These are phyloP conservation scores for Xylaria flabelliformis DNA, from an alignment of 495 filamentous ascomycete species.

Conservation along the genomic window DNA sequence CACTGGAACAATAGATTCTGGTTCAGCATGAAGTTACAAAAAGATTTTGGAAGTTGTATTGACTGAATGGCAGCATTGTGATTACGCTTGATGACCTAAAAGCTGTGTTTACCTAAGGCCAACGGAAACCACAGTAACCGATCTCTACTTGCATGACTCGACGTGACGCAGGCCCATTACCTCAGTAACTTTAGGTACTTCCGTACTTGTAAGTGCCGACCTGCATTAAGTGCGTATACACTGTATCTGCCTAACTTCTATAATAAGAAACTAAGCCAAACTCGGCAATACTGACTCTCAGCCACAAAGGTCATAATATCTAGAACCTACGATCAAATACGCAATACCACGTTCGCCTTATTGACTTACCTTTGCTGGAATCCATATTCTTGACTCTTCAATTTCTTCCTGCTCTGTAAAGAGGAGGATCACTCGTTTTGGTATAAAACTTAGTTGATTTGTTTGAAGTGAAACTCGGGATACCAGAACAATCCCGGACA, in stretches of 20 bases:
- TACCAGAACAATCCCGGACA: not conserved
- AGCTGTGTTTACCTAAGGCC: conserved; percentile 1
- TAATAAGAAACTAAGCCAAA: not conserved
- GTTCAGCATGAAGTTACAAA: not conserved
- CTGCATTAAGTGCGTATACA: conserved; percentile 3
- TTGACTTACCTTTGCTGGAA: not conserved
- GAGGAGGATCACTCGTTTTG: not conserved
- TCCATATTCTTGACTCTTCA: not conserved
- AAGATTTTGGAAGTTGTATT: not conserved
- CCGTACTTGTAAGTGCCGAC: not conserved
- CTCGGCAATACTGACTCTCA: not conserved
- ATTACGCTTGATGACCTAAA: not conserved
- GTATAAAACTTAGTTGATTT: not conserved
- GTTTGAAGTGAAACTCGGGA: not conserved
- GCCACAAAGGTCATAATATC: not conserved
- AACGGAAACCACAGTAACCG: not conserved
- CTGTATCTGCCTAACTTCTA: conserved; percentile 7
- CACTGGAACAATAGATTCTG: not conserved
- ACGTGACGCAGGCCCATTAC: not conserved
- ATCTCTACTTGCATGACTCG: not conserved
- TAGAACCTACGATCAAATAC: conserved; percentile 3
- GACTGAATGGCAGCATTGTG: not conserved
- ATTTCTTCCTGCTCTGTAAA: not conserved
- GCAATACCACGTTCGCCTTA: not conserved
- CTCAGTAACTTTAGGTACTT: not conserved